phyloP scores from a whole-genome alignment of 1,284 basidiomycete species.

The Papiliotrema fonsecae region DNA sequence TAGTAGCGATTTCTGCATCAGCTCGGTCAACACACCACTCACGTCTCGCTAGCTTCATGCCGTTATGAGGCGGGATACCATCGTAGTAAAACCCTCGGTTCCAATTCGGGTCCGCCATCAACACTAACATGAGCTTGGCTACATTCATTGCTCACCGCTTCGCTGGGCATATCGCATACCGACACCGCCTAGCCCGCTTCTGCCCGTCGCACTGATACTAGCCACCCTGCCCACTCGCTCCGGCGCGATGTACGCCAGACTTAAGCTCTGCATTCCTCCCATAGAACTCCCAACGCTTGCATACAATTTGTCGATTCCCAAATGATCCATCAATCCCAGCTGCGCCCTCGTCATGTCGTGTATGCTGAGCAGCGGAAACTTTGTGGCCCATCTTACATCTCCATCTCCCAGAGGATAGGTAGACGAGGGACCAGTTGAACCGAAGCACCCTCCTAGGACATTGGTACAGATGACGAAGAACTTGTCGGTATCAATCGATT shows the following conservation, averaged over 20 bases:
- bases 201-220: slow-evolving; percentile 88
- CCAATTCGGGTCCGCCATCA: slow-evolving; percentile 99
- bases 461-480: slow-evolving; percentile 97
- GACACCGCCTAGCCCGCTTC: slow-evolving; percentile 84
- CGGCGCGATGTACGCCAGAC: slow-evolving; percentile 89
- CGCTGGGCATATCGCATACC: slow-evolving; percentile 95
- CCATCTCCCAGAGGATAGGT: slow-evolving; percentile 52
- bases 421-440: slow-evolving; percentile 88
- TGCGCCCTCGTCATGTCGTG: slow-evolving; percentile 96
- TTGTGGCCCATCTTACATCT: slow-evolving; percentile 74
- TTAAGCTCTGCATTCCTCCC: slow-evolving; percentile 97
- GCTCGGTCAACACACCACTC: slow-evolving; percentile 42
- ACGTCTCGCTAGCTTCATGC: slow-evolving; percentile 98
- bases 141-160: slow-evolving; percentile 69
- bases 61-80: slow-evolving; percentile 86
- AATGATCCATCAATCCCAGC: slow-evolving; percentile 75
- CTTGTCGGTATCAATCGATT: slow-evolving; percentile 84
- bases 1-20: slow-evolving; percentile 86
- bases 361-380: slow-evolving; percentile 85
- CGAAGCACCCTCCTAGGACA: slow-evolving; percentile 95
- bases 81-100: slow-evolving; percentile 98
- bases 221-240: slow-evolving; percentile 82
- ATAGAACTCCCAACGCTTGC: slow-evolving; percentile 91
- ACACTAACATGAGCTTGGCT: slow-evolving; percentile 57
- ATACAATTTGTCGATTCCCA: slow-evolving; percentile 80